Conservation (phyloP, 352 stramenopile species). For the Pythium plurisporium region DNA sequence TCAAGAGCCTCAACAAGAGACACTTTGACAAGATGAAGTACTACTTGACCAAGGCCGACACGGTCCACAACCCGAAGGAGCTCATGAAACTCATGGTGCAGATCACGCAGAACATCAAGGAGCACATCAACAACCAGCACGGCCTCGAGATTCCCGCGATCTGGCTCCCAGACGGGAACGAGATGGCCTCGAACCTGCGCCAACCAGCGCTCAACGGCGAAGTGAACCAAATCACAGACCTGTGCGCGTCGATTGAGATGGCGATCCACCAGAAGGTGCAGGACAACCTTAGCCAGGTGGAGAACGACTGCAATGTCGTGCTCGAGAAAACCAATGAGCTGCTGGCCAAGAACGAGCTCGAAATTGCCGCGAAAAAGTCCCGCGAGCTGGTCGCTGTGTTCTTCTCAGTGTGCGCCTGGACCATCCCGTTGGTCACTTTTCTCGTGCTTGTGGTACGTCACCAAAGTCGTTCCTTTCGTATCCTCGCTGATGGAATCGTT, state of each 20-base stretch:
- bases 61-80: conserved; percentile 51
- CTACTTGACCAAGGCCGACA: conserved; percentile 67
- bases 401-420: conserved; percentile 40
- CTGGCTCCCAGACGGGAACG: conserved; percentile 31
- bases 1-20: conserved; percentile 48
- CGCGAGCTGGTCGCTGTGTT: conserved; percentile 39
- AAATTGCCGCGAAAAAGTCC: conserved; percentile 38
- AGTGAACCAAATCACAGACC: conserved; percentile 46
- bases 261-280: conserved; percentile 66
- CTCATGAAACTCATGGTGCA: conserved; percentile 68
- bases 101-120: conserved; percentile 63
- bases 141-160: conserved; percentile 58
- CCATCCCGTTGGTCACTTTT: conserved; percentile 39
- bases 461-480: too few species aligned
- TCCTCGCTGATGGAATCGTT: too few species aligned
- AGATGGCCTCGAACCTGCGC: background rate
- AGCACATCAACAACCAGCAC: conserved; percentile 66
- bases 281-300: conserved; percentile 56
- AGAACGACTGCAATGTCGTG: conserved; percentile 36
- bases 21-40: conserved; percentile 57
- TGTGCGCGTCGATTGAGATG: conserved; percentile 40
- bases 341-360: conserved; percentile 34
- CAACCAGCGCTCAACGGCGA: conserved; percentile 25
- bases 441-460: conserved; percentile 36
- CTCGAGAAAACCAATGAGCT: conserved; percentile 26